Percentiles rank a stretch among this genome's conserved stretches.
phyloP scores from a whole-genome alignment of 257 asterid species.

The Solanum chilense region DNA sequence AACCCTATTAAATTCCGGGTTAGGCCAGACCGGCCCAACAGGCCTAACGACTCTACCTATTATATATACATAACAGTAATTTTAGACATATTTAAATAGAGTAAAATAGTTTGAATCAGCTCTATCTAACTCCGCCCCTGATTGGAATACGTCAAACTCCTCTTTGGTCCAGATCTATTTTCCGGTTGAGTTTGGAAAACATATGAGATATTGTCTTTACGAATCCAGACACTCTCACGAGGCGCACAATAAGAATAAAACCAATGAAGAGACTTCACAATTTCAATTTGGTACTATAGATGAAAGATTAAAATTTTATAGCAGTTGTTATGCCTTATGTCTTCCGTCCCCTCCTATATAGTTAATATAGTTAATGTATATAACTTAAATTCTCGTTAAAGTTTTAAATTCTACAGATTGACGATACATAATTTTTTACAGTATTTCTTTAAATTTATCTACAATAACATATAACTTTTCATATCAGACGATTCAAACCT shows the following conservation, averaged over 20 bases:
- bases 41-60: too few species aligned
- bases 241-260: background rate
- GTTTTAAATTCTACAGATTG: background rate
- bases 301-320: background rate
- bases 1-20: too few species aligned
- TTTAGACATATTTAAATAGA: too few species aligned
- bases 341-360: background rate
- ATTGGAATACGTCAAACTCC: background rate
- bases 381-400: background rate
- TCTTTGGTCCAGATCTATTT: background rate
- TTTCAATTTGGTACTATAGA: background rate
- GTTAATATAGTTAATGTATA: background rate
- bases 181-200: background rate
- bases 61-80: background rate
- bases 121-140: fast-evolving
- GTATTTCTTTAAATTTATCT: background rate
- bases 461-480: background rate
- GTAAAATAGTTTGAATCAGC: too few species aligned
- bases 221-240: background rate
- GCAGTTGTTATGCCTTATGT: background rate
- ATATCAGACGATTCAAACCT: background rate
- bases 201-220: background rate
- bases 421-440: background rate
- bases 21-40: too few species aligned
- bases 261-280: background rate